Base-by-base conservation (phyloP, 441 rosid genomes). In the Hura crepitans region DNA sequence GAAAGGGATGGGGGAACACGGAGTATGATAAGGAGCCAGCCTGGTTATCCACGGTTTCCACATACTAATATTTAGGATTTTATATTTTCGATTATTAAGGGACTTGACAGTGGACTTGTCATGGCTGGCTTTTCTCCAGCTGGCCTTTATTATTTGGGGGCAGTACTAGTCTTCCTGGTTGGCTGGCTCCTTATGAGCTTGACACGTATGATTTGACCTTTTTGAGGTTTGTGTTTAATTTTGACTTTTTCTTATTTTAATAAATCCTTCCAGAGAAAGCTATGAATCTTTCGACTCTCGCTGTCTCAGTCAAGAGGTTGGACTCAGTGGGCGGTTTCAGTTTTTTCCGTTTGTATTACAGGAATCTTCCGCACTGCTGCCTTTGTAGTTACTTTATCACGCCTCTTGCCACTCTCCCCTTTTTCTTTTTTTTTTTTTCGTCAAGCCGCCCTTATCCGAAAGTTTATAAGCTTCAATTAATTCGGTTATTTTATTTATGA, bases 1-100 rank as follows among this genome's bases (percentile, higher is more conserved):
- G 20, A 18, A 23, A 12, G 17, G 37, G 42, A 51, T 35, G 49
- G 58, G 75, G 45, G 51, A 30, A 82, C 85, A 71, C 80, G 80
- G 81, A 51, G 62, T 43, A 18, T 42, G 57, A 74, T 37, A 18
- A 76, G 77, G 72, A 65, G 63, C 59, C 85, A 82, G 85, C 62
- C 78, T 77, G 71, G 71, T n/a, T 13, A 27, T 51, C 3, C 46
- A 35, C 39, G 39, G 39, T 35, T 35, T 35, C 7, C 39, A 5
- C 39, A 35, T 35, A 33, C 6, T 33, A 33, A 2, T 33, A 6
- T 6, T 2, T 33, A 2, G 43, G 9, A 39, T 39, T 39, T 6
- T 10, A 42, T 42, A 6, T 7, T 42, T 42, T 7, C 1, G 9
- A 42, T 42, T 42, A 9, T 42, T 37, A 37, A 5, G 10, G 45